These are phyloP conservation scores for Phytophthora europaea DNA, from an alignment of 352 stramenopile species.

Conservation along the genomic window DNA sequence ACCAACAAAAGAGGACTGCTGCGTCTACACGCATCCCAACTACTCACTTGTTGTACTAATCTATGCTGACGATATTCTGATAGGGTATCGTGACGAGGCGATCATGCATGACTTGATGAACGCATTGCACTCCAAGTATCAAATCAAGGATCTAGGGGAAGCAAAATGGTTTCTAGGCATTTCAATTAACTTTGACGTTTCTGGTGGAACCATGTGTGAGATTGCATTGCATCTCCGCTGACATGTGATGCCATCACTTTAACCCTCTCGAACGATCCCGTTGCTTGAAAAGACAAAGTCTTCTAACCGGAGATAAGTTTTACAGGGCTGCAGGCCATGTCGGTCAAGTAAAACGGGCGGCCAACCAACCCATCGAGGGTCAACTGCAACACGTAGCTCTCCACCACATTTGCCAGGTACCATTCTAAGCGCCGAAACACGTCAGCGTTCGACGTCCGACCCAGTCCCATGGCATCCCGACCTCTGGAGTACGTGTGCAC, in stretches of 20 bases:
- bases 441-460: slow-evolving; percentile 5
- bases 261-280: neutral
- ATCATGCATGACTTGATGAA: no score
- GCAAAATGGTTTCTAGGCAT: no score
- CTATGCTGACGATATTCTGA: no score
- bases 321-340: neutral
- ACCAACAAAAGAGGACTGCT: no score
- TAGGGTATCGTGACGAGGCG: no score
- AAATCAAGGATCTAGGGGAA: no score
- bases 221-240: no score
- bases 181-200: no score
- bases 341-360: slow-evolving; percentile 4
- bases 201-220: no score
- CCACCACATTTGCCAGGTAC: slow-evolving; percentile 17
- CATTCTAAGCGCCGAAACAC: slow-evolving; percentile 20
- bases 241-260: neutral
- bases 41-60: no score
- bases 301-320: neutral
- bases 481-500: slow-evolving; percentile 9
- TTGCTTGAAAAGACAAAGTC: neutral
- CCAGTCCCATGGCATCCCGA: slow-evolving; percentile 14
- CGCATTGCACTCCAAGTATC: no score
- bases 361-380: slow-evolving; percentile 12
- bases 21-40: no score
- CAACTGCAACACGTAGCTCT: slow-evolving; percentile 1